Evolutionary conservation across 805 yeast species (phyloP), one percentile per base, ranked within the genome.

Genomic region (Isabelozyma pseudorhagii): DNA sequence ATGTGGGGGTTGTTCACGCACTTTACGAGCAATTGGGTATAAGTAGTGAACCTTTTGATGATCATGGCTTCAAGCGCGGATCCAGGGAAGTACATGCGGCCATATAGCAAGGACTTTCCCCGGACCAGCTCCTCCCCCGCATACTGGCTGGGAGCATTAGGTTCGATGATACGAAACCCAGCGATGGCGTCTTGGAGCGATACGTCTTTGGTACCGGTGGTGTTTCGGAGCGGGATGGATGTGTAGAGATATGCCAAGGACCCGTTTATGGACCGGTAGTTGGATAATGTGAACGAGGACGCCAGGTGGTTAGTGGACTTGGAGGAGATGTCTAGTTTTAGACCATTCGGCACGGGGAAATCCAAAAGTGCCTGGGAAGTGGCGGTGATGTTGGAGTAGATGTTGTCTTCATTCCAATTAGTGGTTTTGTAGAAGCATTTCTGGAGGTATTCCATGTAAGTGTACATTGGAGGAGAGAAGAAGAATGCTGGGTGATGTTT

Each of bases 1-100:
- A 84, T 59, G 38, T 74, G 75, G 8, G 82, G 79, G 55, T 83
- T 89, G 60, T 89, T 88, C 29, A 91, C 82, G 61, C 94, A 87
- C 56, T 89, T 88, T 17, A 89, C 67, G 40, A 86, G 68, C 13
- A 92, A 50, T 60, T 89, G 97, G 1, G 88, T 74, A 25, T 73
- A 71, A 5, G 78, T 66, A 0, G 85, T 72, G 14, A 89, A 59
- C 48, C 89, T 71, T 53, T 86, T 81, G 40, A 90, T 81, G 7
- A 84, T 55, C 93, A 94, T 85, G 1, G 97, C 97, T 65, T 93
- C 98, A 2, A 94, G 69, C 7, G 87, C 84, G 14, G 89, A 84
- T 1, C 89, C 87, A 0, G 99, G 98, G 53, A 93, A 83, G 60
- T 85, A 88, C 83, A 94, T 80, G 54, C 93, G 75, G 0, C 98